Evolutionary conservation across 306 rosid genomes (phyloP).

Genomic region (Lathyrus oleraceus): DNA sequence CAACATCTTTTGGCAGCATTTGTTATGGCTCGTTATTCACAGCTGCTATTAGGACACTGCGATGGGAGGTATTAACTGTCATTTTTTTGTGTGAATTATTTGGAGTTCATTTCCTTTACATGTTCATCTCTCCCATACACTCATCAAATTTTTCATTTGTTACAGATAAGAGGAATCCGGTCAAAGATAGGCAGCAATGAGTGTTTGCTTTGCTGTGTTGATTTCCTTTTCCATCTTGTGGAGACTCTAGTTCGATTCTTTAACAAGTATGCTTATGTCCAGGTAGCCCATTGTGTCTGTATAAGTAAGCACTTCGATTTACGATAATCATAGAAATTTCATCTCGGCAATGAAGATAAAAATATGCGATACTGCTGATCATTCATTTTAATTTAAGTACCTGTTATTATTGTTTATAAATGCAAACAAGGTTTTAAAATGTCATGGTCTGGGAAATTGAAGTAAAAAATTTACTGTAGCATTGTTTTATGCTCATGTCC

Average conservation of each 20-base stretch:
- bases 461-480: conserved; percentile 22
- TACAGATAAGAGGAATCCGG: conserved; percentile 88
- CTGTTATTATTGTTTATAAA: neutral
- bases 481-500: conserved; percentile 26
- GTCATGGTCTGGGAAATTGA: neutral
- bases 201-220: conserved; percentile 95
- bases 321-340: neutral
- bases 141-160: conserved; percentile 12
- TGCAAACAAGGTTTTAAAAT: neutral
- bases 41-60: conserved; percentile 89
- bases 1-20: conserved; percentile 96
- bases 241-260: conserved; percentile 97
- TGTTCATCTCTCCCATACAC: conserved; percentile 11
- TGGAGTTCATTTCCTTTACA: conserved; percentile 12
- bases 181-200: conserved; percentile 93
- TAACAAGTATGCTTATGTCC: conserved; percentile 98
- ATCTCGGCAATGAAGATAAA: neutral
- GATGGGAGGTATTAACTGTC: conserved; percentile 76
- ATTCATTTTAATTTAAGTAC: neutral
- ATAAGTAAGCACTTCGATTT: conserved; percentile 1
- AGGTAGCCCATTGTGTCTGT: conserved; percentile 52
- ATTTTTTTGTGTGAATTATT: conserved; percentile 26
- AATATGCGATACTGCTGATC: neutral
- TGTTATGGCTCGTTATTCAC: conserved; percentile 98
- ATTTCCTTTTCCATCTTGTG: conserved; percentile 92